phyloP scores from a whole-genome alignment of 148 eudicot species.

The Rheum nobile region DNA sequence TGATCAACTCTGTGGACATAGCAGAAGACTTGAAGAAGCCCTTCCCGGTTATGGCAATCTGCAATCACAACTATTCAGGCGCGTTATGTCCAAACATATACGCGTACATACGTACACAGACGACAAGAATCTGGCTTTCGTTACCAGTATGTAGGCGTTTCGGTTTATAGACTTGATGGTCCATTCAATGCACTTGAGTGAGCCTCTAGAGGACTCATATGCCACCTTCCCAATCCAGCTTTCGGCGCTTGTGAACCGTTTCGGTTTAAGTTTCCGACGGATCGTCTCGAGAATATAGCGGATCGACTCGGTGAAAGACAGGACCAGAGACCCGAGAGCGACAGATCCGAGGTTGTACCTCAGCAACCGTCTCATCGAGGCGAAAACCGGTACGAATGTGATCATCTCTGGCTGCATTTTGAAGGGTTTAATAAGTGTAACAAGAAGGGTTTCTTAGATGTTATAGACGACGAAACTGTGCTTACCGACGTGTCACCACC shows the following conservation, averaged over 20 bases:
- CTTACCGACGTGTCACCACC: slow-evolving; percentile 78
- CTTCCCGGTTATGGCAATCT: slow-evolving; percentile 98
- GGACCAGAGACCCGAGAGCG: slow-evolving; percentile 79
- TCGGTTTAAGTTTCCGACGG: slow-evolving; percentile 69
- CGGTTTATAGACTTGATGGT: slow-evolving; percentile 80
- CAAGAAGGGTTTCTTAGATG: background rate
- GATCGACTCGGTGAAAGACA: slow-evolving; percentile 70
- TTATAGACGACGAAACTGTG: background rate
- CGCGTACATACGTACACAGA: too few species aligned
- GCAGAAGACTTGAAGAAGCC: slow-evolving; percentile 89
- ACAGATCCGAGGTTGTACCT: slow-evolving; percentile 82
- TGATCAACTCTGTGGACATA: slow-evolving; percentile 82
- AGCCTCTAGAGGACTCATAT: slow-evolving; percentile 46
- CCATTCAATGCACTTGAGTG: slow-evolving; percentile 62
- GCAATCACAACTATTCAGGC: slow-evolving; percentile 8
- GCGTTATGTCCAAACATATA: too few species aligned
- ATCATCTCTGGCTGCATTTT: slow-evolving; percentile 54
- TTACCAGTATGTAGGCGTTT: slow-evolving; percentile 92
- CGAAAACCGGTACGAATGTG: slow-evolving; percentile 85
- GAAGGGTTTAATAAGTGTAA: background rate
- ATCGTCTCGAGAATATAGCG: slow-evolving; percentile 71
- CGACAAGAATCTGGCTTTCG: background rate
- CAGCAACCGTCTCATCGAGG: slow-evolving; percentile 74
- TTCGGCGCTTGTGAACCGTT: slow-evolving; percentile 40
- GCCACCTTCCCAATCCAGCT: slow-evolving; percentile 50